A percentile compares a stretch with the other conserved stretches of the same genome.
phyloP scores from a whole-genome alignment of 2,329 filamentous ascomycete species.

The Pyrenophora graminea region DNA sequence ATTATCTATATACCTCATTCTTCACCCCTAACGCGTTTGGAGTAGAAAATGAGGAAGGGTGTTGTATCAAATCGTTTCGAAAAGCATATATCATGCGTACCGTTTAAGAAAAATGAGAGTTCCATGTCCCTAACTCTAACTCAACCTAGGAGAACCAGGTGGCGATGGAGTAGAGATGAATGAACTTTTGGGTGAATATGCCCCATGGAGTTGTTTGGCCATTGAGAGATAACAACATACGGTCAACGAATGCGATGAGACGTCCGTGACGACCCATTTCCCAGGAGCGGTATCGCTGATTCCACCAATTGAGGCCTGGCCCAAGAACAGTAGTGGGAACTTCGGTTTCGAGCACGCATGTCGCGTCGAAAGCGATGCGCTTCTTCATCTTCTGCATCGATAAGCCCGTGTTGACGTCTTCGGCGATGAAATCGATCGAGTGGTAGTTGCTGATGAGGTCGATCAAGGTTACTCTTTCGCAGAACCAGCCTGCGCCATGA shows the following conservation, averaged over 20 bases:
- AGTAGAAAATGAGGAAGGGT: too few species aligned
- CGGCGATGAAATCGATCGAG: conserved; percentile 26
- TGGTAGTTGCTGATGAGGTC: conserved; percentile 22
- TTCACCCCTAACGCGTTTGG: too few species aligned
- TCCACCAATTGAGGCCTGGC: conserved; percentile 23
- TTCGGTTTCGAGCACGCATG: conserved; percentile 22
- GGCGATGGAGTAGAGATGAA: conserved; percentile 20
- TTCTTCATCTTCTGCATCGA: conserved; percentile 23
- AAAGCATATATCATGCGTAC: too few species aligned
- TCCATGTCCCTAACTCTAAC: too few species aligned
- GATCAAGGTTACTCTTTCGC: conserved; percentile 21
- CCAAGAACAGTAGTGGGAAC: conserved; percentile 24
- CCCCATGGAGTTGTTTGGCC: conserved; percentile 14
- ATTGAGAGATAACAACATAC: conserved; percentile 17
- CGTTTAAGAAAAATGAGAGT: too few species aligned
- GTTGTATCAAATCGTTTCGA: too few species aligned
- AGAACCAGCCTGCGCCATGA: conserved; percentile 26
- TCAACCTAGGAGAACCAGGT: not conserved
- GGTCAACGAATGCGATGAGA: conserved; percentile 18
- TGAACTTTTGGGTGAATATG: conserved; percentile 23
- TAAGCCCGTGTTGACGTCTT: conserved; percentile 22
- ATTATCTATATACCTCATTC: too few species aligned
- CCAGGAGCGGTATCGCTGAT: conserved; percentile 21
- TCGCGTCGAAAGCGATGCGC: conserved; percentile 20
- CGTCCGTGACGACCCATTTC: conserved; percentile 26